Evolutionary conservation across 2,329 filamentous ascomycete species (phyloP).

Genomic region (Aureobasidium sp.): DNA sequence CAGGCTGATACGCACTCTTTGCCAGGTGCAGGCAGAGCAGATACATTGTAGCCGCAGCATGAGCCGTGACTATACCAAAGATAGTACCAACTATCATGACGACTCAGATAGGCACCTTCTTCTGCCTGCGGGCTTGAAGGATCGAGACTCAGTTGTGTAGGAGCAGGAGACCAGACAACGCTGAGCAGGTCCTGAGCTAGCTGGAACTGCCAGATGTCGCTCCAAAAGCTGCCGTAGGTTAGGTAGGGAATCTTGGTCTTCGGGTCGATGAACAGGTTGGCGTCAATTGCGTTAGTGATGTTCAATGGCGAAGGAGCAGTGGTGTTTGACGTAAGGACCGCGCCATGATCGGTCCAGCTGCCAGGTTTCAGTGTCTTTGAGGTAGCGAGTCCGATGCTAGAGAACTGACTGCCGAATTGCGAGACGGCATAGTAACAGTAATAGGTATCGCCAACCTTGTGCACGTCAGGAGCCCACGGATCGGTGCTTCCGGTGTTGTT

Average conservation of each 20-base stretch:
- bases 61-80: slow-evolving; percentile 55
- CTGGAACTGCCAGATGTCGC: slow-evolving; percentile 53
- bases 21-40: slow-evolving; percentile 44
- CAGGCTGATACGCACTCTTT: slow-evolving; percentile 44
- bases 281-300: slow-evolving; percentile 47
- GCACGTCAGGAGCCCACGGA: slow-evolving; percentile 52
- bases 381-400: slow-evolving; percentile 54
- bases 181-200: slow-evolving; percentile 39
- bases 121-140: slow-evolving; percentile 44
- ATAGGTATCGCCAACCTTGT: slow-evolving; percentile 50
- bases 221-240: slow-evolving; percentile 64
- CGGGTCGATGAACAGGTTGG: slow-evolving; percentile 34
- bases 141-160: slow-evolving; percentile 46
- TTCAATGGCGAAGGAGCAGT: slow-evolving; percentile 23
- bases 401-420: slow-evolving; percentile 53
- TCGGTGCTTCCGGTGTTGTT: slow-evolving; percentile 15
- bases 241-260: slow-evolving; percentile 39
- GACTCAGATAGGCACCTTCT: slow-evolving; percentile 52
- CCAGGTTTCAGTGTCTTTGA: slow-evolving; percentile 45
- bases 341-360: slow-evolving; percentile 56
- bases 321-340: slow-evolving; percentile 39
- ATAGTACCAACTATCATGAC: slow-evolving; percentile 53
- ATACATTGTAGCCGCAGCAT: slow-evolving; percentile 53
- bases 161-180: slow-evolving; percentile 45
- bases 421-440: slow-evolving; percentile 60